Conservation (phyloP, 2,329 filamentous ascomycete genomes). For the Claviceps spartinae region DNA sequence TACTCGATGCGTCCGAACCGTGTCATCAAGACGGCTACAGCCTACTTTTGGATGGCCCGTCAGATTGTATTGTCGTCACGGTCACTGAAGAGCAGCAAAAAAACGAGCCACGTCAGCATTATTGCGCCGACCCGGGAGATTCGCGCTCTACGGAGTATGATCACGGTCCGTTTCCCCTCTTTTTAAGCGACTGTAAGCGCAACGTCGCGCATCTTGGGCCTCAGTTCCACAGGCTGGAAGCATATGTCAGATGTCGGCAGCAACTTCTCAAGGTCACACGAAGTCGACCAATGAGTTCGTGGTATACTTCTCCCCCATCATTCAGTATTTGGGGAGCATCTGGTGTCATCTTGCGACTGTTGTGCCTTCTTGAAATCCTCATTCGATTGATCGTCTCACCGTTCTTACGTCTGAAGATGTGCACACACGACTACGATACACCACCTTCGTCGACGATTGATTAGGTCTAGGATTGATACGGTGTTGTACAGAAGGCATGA, state of each 20-base stretch:
- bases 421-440: not conserved
- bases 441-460: not conserved
- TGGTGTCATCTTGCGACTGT: not conserved
- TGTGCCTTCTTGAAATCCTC: not conserved
- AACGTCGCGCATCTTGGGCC: not conserved
- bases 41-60: no score
- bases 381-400: not conserved
- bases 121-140: not conserved
- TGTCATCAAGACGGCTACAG: no score
- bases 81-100: not conserved
- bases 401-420: not conserved
- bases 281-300: no score
- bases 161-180: not conserved
- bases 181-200: no score
- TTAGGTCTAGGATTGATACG: not conserved
- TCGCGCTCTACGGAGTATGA: not conserved
- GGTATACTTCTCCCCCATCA: no score
- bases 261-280: no score
- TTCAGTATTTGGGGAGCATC: no score
- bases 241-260: no score
- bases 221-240: not conserved
- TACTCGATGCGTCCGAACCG: not conserved
- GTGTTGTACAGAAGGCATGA: not conserved
- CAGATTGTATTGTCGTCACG: not conserved
- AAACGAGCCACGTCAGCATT: not conserved